Conservation (phyloP, 2,329 filamentous ascomycete genomes). For the Calonectria hawksworthii region DNA sequence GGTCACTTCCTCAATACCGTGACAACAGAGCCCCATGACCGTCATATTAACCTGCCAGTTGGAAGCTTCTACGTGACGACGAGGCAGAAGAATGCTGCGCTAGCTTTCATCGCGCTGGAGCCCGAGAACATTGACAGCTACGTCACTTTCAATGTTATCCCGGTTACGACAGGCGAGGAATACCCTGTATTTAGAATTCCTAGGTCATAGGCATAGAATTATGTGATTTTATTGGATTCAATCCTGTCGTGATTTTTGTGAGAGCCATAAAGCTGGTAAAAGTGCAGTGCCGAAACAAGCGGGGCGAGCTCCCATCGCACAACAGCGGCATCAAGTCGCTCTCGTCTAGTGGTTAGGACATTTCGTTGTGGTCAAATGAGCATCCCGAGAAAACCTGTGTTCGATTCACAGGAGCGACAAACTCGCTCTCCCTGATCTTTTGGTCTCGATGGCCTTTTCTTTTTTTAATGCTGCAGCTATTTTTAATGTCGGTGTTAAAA, state of each 20-base stretch:
- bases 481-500: not conserved
- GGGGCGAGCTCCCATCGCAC: not conserved
- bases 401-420: not conserved
- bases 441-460: not conserved
- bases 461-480: not conserved
- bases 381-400: not conserved
- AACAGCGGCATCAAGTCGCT: not conserved
- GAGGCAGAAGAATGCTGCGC: not conserved
- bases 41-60: not conserved
- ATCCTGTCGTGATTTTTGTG: not conserved
- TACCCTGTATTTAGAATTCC: not conserved
- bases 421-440: not conserved
- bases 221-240: not conserved
- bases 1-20: not conserved
- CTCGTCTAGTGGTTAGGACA: not conserved
- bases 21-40: not conserved
- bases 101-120: not conserved
- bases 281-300: not conserved
- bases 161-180: not conserved
- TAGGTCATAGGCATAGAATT: not conserved
- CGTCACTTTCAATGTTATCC: not conserved
- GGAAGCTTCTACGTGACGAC: not conserved
- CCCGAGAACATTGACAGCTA: not conserved
- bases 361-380: not conserved
- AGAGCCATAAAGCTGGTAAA: not conserved